Evolutionary conservation across 2,329 filamentous ascomycete genomes (phyloP), one percentile per base, ranked within the genome.

Genomic region (Fusarium algeriense): DNA sequence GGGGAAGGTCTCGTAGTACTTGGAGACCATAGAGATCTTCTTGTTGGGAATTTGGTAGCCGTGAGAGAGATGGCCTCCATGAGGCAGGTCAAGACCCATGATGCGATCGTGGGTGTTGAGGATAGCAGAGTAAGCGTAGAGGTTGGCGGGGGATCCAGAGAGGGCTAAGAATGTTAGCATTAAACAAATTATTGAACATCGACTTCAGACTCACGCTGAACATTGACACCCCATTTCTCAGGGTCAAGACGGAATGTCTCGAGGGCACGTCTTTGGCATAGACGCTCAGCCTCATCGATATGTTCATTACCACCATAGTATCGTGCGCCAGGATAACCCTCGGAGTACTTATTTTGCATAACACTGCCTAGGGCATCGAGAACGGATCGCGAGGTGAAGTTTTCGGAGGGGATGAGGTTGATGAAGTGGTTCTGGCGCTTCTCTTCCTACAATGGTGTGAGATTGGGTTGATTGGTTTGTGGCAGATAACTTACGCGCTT

Each of bases 301-400:
- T 94, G 93, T 82, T 97, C 92, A 81, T 98, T 98, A 71, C 95
- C 95, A 54, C 94, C 95, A 80, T 98, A 98, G 85, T 98, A 98
- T 79, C 95, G 87, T 65, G 94, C 95, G 67, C 95, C 95, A 28
- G 95, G 95, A 78, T 98, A 98, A 52, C 95, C 95, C 82, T 98
- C 95, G 2, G 95, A 98, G 85, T 98, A 98, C 83, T 98, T 98
- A 83, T 97, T 97, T 81, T 96, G 93, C 94, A 97, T 97, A 57
- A 94, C 92, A 85, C 93, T 96, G 73, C 93, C 93, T 67, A 97
- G 85, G 34, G 93, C 93, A 85, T 97, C 93, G 60, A 97, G 89
- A 23, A 97, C 93, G 28, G 93, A 93, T 81, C 95, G 92, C 8
- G 93, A 96, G 32, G 93, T 97, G 80, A 97, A 96, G 85, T 97